phyloP scores from a whole-genome alignment of 495 filamentous ascomycete genomes.

The Aspergillus taichungensis region DNA sequence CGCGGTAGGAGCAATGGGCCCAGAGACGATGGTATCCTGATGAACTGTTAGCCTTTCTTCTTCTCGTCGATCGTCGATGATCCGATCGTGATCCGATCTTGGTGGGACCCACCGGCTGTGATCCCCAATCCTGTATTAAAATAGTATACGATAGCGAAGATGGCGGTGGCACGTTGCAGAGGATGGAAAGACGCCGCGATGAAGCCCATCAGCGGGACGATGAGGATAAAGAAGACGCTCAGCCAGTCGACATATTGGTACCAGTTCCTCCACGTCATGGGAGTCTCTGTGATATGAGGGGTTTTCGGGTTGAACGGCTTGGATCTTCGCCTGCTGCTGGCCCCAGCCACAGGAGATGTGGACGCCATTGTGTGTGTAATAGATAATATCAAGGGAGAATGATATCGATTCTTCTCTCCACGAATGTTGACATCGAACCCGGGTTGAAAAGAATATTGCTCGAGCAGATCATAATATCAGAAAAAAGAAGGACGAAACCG shows the following conservation, averaged over 20 bases:
- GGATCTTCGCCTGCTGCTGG: no score
- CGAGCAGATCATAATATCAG: no score
- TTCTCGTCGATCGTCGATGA: no score
- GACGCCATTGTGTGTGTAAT: no score
- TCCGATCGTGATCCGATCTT: no score
- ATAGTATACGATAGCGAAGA: conserved; percentile 76
- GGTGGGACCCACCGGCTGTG: conserved; percentile 47
- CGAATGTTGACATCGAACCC: no score
- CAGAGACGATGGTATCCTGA: conserved; percentile 72
- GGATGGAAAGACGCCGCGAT: conserved; percentile 66
- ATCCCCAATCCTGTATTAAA: conserved; percentile 78
- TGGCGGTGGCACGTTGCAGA: conserved; percentile 54
- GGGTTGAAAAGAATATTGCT: no score
- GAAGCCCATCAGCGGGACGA: conserved; percentile 64
- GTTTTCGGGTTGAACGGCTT: conserved; percentile 18
- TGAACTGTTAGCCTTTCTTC: no score
- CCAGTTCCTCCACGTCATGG: conserved; percentile 76
- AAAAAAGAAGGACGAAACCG: no score
- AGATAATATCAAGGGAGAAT: no score
- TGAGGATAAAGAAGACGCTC: conserved; percentile 70
- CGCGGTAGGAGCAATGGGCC: conserved; percentile 81
- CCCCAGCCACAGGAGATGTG: no score
- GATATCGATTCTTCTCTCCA: no score
- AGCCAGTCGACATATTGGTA: conserved; percentile 89
- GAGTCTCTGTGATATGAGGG: conserved; percentile 38